Evolutionary conservation across 83 land plant species (phyloP).

Genomic region (Isoetes engelmannii): DNA sequence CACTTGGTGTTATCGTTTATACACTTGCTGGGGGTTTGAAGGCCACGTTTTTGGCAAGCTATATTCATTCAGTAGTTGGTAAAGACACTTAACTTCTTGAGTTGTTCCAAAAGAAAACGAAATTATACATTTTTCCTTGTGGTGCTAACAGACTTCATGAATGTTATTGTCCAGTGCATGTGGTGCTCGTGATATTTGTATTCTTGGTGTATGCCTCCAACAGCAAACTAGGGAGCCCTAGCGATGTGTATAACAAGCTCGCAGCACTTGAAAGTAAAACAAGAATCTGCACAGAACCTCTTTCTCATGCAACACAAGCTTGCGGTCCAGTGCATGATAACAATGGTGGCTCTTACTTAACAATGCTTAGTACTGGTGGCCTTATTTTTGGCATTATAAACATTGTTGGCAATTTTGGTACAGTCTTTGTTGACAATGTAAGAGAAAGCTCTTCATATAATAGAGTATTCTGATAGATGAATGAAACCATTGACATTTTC

Average conservation of each 20-base stretch:
- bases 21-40: constrained; percentile 91
- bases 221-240: constrained; percentile 88
- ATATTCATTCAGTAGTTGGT: constrained; percentile 91
- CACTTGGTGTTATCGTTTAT: constrained; percentile 91
- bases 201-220: constrained; percentile 79
- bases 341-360: constrained; percentile 75
- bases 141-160: neutral
- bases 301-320: constrained; percentile 60
- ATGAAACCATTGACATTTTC: too few species aligned
- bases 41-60: constrained; percentile 96
- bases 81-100: neutral
- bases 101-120: neutral
- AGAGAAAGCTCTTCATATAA: constrained; percentile 17
- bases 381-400: constrained; percentile 93
- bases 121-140: constrained; percentile 4
- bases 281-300: constrained; percentile 52
- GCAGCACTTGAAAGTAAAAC: constrained; percentile 47
- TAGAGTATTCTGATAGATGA: neutral
- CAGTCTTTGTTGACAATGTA: constrained; percentile 98
- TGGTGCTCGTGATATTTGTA: constrained; percentile 83
- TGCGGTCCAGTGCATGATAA: constrained; percentile 90
- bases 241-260: constrained; percentile 55
- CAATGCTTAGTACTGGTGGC: constrained; percentile 93
- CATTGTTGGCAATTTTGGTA: constrained; percentile 92
- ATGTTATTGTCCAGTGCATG: constrained; percentile 51